Conservation (phyloP, 1,284 basidiomycete genomes). For the Austropuccinia psidii region DNA sequence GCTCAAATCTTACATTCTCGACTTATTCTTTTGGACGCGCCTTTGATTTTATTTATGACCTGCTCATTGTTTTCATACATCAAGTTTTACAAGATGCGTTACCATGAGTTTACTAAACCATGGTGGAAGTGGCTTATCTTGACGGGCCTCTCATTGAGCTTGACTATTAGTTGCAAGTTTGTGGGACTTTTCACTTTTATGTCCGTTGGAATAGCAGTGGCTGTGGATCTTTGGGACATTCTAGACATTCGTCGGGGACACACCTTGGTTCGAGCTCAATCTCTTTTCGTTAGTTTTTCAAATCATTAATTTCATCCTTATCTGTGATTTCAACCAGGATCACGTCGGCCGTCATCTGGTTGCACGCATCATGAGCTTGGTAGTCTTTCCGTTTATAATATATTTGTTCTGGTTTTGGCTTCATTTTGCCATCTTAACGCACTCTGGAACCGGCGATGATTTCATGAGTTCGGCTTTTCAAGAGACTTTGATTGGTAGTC, state of each 20-base stretch:
- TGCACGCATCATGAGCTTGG: slow-evolving; percentile 78
- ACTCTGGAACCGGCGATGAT: slow-evolving; percentile 82
- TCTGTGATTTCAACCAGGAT: slow-evolving; percentile 56
- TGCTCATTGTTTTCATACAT: slow-evolving; percentile 91
- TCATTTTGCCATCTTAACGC: slow-evolving; percentile 83
- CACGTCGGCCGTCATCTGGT: slow-evolving; percentile 82
- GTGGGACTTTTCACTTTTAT: slow-evolving; percentile 89
- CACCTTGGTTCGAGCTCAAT: slow-evolving; percentile 60
- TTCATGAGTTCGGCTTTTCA: slow-evolving; percentile 99
- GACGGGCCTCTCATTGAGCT: slow-evolving; percentile 86
- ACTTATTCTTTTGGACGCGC: slow-evolving; percentile 89
- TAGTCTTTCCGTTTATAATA: slow-evolving; percentile 74
- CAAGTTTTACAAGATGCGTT: slow-evolving; percentile 89
- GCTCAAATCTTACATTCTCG: slow-evolving; percentile 92
- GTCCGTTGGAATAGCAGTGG: slow-evolving; percentile 80
- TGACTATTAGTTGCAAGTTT: slow-evolving; percentile 96
- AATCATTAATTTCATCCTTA: slow-evolving; percentile 19
- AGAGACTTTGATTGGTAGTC: slow-evolving; percentile 86
- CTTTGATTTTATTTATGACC: slow-evolving; percentile 90
- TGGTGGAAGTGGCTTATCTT: slow-evolving; percentile 95
- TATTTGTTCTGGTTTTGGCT: slow-evolving; percentile 96
- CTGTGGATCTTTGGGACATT: slow-evolving; percentile 90
- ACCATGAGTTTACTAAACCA: slow-evolving; percentile 69
- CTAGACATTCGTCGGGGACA: slow-evolving; percentile 77
- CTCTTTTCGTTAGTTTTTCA: neutral